Evolutionary conservation across 768 basidiomycete genomes (phyloP), one percentile per base, ranked within the genome.

Genomic region (Hypsizygus marmoreus): DNA sequence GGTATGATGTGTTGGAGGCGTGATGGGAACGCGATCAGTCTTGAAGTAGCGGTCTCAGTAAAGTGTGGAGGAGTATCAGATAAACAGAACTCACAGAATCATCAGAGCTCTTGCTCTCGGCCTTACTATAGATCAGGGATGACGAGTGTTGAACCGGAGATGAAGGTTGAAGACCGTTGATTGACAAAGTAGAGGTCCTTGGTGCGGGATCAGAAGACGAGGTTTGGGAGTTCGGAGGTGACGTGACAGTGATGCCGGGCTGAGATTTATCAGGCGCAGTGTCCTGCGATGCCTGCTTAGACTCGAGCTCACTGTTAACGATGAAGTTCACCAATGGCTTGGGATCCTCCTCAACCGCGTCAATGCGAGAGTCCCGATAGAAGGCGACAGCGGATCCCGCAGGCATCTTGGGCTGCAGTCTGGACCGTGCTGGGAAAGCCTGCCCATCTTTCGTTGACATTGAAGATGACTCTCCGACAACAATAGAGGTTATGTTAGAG

Each of bases 291-390:
- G 35, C 47, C 43, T 56, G 55, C 36, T 40, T 50, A n/a, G 61
- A 49, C 38, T 72, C 88, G 42, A 92, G 59, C 64, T 92, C 91
- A 57, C 89, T 91, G 44, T 71, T 78, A 34, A 92, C 86, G 36
- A 83, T 88, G 68, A 93, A 93, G 51, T 79, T 82, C 46, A 91
- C 86, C 8, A 72, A 52, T 12, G 72, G 60, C 43, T 73, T 76
- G 4, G 73, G 54, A 54, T 81, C 77, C 28, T 68, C 67, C 45
- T 70, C 72, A 24, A 76, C 71, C 12, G 65, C 62, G 44, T 82
- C 79, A 28, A 81, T 73, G 24, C 75, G 73, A 6, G 80, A 80
- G 59, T 82, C 79, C 29, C 86, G 83, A 62, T 84, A 84, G 65
- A 88, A 87, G 26, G 82, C 87, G 43, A 90, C 83, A 31, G 75